These are phyloP conservation scores for Gonapodya sp. DNA, from an alignment of 192 early-diverging fungal species.

Conservation along the genomic window DNA sequence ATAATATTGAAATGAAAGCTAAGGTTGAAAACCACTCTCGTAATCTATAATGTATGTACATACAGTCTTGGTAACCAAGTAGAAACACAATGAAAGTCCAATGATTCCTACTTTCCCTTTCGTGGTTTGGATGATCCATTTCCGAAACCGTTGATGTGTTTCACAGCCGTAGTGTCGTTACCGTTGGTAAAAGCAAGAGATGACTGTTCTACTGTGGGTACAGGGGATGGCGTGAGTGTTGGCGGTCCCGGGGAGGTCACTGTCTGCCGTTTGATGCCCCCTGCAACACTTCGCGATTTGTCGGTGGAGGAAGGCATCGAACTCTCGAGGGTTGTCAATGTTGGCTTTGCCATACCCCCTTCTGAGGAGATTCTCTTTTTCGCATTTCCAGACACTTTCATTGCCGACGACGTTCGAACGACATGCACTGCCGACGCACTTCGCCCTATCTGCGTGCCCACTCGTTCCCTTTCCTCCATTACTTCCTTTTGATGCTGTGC, in stretches of 20 bases:
- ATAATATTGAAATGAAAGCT: not conserved
- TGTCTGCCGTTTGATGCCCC: not conserved
- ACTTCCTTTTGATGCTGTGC: constrained; percentile 13
- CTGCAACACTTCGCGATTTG: not conserved
- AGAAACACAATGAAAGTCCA: too few species aligned
- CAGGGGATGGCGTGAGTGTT: not conserved
- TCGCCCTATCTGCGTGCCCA: not conserved
- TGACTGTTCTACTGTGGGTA: too few species aligned
- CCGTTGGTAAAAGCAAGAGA: not conserved
- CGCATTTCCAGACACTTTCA: not conserved
- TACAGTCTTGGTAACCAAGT: too few species aligned
- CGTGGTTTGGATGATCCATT: not conserved
- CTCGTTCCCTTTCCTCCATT: not conserved
- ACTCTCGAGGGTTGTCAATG: not conserved
- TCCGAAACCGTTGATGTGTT: not conserved
- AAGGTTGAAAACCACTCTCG: not conserved
- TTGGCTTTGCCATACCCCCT: not conserved
- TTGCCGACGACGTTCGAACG: not conserved
- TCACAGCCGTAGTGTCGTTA: not conserved
- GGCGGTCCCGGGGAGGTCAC: not conserved
- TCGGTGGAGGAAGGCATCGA: not conserved
- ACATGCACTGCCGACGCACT: not conserved
- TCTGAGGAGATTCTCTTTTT: not conserved
- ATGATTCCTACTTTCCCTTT: too few species aligned
- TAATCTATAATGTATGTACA: not conserved